Conservation (phyloP, 768 basidiomycete genomes). For the Podaxis rugospora region DNA sequence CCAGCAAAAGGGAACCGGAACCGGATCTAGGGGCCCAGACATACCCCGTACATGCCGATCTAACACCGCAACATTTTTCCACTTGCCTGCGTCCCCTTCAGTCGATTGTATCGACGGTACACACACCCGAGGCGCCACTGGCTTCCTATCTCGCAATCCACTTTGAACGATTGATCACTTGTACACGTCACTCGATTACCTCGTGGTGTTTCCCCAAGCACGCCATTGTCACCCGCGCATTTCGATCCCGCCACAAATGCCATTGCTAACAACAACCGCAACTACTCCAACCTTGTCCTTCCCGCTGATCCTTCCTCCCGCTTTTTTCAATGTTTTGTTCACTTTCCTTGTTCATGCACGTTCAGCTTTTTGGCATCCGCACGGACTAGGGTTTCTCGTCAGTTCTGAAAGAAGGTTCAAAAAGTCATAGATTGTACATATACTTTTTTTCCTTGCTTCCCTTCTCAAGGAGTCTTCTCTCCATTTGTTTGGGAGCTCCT, state of each 20-base stretch:
- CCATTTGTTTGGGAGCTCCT: background rate
- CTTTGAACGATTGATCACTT: too few relatives aligned
- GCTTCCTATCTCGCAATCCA: too few relatives aligned
- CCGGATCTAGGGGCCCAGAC: background rate
- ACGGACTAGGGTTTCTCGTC: background rate
- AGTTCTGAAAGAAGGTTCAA: conserved; percentile 3
- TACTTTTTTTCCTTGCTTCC: background rate
- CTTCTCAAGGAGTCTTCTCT: background rate
- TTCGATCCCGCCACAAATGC: background rate
- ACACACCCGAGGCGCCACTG: too few relatives aligned
- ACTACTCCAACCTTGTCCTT: background rate
- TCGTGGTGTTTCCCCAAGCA: too few relatives aligned
- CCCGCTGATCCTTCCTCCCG: background rate
- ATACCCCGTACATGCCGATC: background rate
- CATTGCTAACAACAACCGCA: background rate
- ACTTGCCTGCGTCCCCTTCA: too few relatives aligned
- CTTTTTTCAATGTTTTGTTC: background rate
- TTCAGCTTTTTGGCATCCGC: conserved; percentile 7
- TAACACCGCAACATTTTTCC: background rate
- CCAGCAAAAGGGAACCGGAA: background rate
- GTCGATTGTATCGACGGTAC: too few relatives aligned
- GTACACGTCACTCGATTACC: too few relatives aligned
- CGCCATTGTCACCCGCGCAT: too few relatives aligned
- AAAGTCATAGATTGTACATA: conserved; percentile 11
- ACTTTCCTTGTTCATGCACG: background rate